These are phyloP conservation scores for Lipomyces starkeyi DNA, from an alignment of 805 yeast genomes.

Conservation along the genomic window DNA sequence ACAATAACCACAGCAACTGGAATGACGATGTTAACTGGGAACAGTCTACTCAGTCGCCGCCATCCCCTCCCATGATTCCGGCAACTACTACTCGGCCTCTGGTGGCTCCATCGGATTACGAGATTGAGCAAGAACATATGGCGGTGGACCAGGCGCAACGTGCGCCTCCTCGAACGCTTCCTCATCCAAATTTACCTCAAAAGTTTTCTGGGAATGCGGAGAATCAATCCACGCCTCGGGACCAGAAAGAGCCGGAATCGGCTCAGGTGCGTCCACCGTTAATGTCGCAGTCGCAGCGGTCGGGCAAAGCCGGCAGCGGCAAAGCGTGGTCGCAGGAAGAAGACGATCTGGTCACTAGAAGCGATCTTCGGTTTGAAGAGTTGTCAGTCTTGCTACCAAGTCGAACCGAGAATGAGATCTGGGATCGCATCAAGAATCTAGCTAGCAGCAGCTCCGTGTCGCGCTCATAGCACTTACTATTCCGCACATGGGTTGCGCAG, in stretches of 20 bases:
- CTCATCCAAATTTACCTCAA: neutral
- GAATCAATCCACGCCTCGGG: neutral
- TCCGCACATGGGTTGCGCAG: neutral
- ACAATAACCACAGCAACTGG: slow-evolving; percentile 7
- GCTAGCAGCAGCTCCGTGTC: slow-evolving; percentile 39
- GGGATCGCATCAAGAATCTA: slow-evolving; percentile 52
- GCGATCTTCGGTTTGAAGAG: slow-evolving; percentile 73
- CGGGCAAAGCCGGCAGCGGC: neutral
- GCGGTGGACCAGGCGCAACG: slow-evolving; percentile 12
- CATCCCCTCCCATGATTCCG: slow-evolving; percentile 25
- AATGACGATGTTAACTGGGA: neutral
- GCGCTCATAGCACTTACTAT: neutral
- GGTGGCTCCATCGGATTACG: slow-evolving; percentile 17
- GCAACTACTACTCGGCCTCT: slow-evolving; percentile 20
- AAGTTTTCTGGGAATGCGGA: neutral
- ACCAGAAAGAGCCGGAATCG: neutral
- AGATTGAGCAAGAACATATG: slow-evolving; percentile 9
- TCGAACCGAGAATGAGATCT: slow-evolving; percentile 76
- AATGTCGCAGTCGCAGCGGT: neutral
- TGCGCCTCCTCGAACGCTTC: neutral
- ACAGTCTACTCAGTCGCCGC: neutral
- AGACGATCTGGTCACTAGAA: slow-evolving; percentile 59
- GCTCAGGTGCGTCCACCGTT: neutral
- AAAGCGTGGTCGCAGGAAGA: slow-evolving; percentile 71
- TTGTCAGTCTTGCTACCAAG: slow-evolving; percentile 72